These are phyloP conservation scores for Phylloporus scabripes DNA, from an alignment of 768 basidiomycete genomes.

Conservation along the genomic window DNA sequence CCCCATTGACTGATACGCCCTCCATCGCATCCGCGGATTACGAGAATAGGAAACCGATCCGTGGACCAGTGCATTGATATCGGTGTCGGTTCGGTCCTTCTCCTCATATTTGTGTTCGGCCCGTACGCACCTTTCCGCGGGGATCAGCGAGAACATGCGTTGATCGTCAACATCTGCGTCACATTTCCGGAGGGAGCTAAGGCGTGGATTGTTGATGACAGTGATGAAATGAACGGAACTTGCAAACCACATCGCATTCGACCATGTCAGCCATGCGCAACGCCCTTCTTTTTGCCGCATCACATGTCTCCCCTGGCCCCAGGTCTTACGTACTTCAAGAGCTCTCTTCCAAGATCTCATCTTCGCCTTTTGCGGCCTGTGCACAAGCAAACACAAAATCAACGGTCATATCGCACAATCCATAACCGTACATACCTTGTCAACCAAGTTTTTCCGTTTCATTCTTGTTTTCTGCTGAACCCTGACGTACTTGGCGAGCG, in stretches of 20 bases:
- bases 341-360: constrained; percentile 56
- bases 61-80: neutral
- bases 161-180: constrained; percentile 1
- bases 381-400: constrained; percentile 12
- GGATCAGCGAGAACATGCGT: constrained; percentile 3
- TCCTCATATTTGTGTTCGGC: neutral
- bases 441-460: constrained; percentile 60
- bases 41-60: neutral
- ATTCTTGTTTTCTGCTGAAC: constrained; percentile 78
- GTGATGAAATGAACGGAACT: neutral
- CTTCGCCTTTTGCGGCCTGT: constrained; percentile 67
- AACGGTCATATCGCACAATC: constrained; percentile 1
- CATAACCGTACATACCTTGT: constrained; percentile 51
- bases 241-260: neutral
- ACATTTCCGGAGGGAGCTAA: neutral
- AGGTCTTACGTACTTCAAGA: constrained; percentile 8
- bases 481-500: constrained; percentile 76
- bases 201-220: constrained; percentile 1
- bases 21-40: neutral
- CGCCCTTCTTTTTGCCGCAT: neutral
- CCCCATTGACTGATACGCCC: neutral
- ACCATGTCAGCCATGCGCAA: neutral
- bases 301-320: neutral
- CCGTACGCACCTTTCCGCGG: neutral
- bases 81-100: neutral